Evolutionary conservation across 805 yeast genomes (phyloP).

Genomic region (Candida boleticola): DNA sequence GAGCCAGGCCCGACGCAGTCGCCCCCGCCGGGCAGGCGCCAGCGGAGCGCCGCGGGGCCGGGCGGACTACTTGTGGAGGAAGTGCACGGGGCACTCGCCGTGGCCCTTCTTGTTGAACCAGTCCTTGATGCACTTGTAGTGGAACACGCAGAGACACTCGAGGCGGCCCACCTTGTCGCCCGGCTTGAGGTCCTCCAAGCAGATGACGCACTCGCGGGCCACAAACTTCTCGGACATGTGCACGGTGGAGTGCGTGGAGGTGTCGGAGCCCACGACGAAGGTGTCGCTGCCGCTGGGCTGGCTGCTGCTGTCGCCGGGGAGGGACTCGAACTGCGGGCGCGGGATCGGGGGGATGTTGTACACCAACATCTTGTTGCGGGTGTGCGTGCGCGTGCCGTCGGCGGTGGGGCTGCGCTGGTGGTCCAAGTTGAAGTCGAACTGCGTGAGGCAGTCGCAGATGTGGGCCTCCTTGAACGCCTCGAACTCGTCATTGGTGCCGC

Average conservation of each 20-base stretch:
- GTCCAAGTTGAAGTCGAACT: constrained; percentile 61
- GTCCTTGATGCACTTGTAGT: constrained; percentile 81
- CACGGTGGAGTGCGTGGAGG: constrained; percentile 16
- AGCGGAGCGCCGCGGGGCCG: neutral
- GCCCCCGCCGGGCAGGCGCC: too few species aligned
- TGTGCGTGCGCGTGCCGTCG: constrained; percentile 16
- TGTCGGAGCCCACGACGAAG: constrained; percentile 19
- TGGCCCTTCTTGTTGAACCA: constrained; percentile 89
- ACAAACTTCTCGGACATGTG: constrained; percentile 24
- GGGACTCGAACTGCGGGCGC: constrained; percentile 33
- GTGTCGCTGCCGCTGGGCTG: neutral
- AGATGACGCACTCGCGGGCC: constrained; percentile 85
- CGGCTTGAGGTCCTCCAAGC: constrained; percentile 82
- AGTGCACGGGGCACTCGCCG: constrained; percentile 85
- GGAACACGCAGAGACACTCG: constrained; percentile 94
- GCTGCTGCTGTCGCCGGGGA: constrained; percentile 11
- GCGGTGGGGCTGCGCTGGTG: constrained; percentile 43
- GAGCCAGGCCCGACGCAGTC: too few species aligned
- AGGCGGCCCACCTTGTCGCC: constrained; percentile 89
- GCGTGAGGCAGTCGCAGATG: constrained; percentile 70
- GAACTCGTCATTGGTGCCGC: constrained; percentile 19
- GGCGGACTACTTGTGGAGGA: constrained; percentile 25
- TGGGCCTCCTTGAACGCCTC: constrained; percentile 58
- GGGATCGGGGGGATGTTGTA: constrained; percentile 57
- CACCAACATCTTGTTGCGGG: constrained; percentile 81